These are phyloP conservation scores for Aristolochia contorta DNA, from an alignment of 164 flowering plant genomes.

Conservation along the genomic window DNA sequence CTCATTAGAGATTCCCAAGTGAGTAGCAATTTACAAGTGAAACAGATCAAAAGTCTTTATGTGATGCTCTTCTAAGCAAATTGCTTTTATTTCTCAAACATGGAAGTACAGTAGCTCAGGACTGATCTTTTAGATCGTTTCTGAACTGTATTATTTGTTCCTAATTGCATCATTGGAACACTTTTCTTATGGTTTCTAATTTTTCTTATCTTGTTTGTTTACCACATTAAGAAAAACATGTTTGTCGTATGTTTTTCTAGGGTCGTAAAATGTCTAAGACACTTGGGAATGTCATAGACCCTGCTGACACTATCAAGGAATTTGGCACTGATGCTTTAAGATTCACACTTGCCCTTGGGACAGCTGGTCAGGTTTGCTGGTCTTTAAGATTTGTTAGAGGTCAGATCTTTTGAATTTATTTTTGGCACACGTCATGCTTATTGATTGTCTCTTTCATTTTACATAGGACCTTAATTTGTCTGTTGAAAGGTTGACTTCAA, in stretches of 20 bases:
- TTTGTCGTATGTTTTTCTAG: conserved; percentile 26
- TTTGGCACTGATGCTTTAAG: conserved; percentile 94
- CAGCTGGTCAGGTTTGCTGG: conserved; percentile 89
- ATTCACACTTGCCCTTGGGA: conserved; percentile 76
- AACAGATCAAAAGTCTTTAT: too few relatives aligned
- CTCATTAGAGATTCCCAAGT: conserved; percentile 87
- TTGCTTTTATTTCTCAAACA: not conserved
- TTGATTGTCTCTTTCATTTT: conserved; percentile 3
- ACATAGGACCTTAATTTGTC: conserved; percentile 88
- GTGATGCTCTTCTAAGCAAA: not conserved
- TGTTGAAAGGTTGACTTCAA: conserved; percentile 77
- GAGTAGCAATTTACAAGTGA: conserved; percentile 13
- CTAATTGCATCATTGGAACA: too few relatives aligned
- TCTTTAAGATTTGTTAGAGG: not conserved
- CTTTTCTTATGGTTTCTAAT: too few relatives aligned
- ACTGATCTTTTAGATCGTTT: not conserved
- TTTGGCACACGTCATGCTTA: too few relatives aligned
- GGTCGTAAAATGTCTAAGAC: conserved; percentile 96
- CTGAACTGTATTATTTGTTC: too few relatives aligned
- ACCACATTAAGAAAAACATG: not conserved
- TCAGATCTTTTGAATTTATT: too few relatives aligned
- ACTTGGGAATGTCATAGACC: conserved; percentile 91
- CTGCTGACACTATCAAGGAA: conserved; percentile 75
- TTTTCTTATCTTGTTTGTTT: not conserved
- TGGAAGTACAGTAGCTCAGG: not conserved